These are phyloP conservation scores for Polygonum aviculare DNA, from an alignment of 148 eudicot genomes.

Conservation along the genomic window DNA sequence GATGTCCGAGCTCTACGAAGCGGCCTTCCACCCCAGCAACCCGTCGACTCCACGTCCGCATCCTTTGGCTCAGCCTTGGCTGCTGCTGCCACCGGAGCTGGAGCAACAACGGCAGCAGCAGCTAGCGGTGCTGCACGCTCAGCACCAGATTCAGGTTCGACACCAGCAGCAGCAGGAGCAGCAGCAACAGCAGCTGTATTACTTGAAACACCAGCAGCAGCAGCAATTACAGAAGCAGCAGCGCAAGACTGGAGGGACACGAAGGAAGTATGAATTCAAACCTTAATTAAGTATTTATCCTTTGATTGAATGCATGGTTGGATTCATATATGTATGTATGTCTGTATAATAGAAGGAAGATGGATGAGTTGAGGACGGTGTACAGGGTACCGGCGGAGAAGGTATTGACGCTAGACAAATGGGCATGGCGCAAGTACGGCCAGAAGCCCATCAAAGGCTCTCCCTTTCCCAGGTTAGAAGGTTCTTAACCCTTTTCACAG, in stretches of 20 bases:
- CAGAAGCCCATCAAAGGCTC: conserved; percentile 88
- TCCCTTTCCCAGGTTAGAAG: conserved; percentile 86
- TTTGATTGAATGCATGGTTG: background rate
- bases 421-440: conserved; percentile 95
- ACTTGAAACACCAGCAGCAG: background rate
- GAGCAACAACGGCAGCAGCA: conserved; percentile 13
- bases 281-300: too few relatives aligned
- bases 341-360: conserved; percentile 33
- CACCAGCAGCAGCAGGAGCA: background rate
- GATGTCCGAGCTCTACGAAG: background rate
- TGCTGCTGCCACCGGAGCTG: background rate
- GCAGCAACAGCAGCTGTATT: background rate
- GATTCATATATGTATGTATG: too few relatives aligned
- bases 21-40: background rate
- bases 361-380: conserved; percentile 41
- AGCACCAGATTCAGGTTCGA: background rate
- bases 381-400: conserved; percentile 31
- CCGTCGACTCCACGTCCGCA: too few relatives aligned
- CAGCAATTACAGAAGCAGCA: background rate
- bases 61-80: too few relatives aligned
- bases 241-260: background rate
- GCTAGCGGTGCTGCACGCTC: background rate
- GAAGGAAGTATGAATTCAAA: background rate
- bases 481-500: too few relatives aligned
- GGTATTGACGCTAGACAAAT: conserved; percentile 39